These are phyloP conservation scores for Trichosporon asahii DNA, from an alignment of 1,284 basidiomycete species.

Conservation along the genomic window DNA sequence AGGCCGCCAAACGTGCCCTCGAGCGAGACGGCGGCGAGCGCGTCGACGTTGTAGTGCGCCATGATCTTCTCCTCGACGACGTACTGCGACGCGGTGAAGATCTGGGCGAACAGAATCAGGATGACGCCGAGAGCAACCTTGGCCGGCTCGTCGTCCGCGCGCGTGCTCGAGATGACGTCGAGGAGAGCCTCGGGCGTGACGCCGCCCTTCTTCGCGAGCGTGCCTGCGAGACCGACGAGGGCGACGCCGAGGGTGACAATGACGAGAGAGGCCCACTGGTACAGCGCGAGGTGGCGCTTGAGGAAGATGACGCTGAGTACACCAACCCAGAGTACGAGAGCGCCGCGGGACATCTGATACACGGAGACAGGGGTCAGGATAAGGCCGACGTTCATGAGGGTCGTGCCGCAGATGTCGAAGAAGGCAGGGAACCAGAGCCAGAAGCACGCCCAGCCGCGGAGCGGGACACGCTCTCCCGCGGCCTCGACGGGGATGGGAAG, in stretches of 20 bases:
- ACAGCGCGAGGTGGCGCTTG: conserved; percentile 56
- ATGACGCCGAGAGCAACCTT: conserved; percentile 63
- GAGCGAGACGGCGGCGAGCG: conserved; percentile 89
- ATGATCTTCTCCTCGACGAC: conserved; percentile 94
- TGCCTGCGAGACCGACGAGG: conserved; percentile 87
- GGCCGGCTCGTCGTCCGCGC: conserved; percentile 45
- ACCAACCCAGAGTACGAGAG: conserved; percentile 95
- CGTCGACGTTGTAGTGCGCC: conserved; percentile 78
- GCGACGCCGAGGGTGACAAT: conserved; percentile 88
- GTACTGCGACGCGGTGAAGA: conserved; percentile 59
- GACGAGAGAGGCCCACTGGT: conserved; percentile 78
- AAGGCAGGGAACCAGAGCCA: conserved; percentile 52
- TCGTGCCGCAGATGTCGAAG: conserved; percentile 51
- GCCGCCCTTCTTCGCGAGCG: conserved; percentile 61
- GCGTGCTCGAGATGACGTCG: conserved; percentile 11
- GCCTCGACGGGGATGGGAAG: conserved; percentile 5
- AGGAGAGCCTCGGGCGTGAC: not conserved
- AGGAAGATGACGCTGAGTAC: conserved; percentile 89
- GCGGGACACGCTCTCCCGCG: conserved; percentile 17
- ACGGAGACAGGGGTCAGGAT: conserved; percentile 95
- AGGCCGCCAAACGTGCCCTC: conserved; percentile 89
- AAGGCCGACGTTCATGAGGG: conserved; percentile 92
- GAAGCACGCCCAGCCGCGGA: conserved; percentile 41
- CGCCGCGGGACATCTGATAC: conserved; percentile 96
- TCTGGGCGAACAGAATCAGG: conserved; percentile 91